A percentile compares a stretch with the other conserved stretches of the same genome.
These are phyloP conservation scores for Aspergillus intermedius DNA, from an alignment of 2,329 filamentous ascomycete genomes.

Conservation along the genomic window DNA sequence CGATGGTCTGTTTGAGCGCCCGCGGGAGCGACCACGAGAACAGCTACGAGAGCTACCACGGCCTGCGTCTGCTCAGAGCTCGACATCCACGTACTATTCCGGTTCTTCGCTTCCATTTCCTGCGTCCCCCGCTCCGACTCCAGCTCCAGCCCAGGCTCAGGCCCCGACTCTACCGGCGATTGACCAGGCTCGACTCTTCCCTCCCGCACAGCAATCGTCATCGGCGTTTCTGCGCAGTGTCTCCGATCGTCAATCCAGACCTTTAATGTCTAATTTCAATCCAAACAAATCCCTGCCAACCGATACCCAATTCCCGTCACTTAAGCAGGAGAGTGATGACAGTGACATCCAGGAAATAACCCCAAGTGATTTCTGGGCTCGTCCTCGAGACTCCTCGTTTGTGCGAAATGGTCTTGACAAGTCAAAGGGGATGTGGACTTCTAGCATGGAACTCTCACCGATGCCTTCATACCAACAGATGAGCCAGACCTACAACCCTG, in stretches of 20 bases:
- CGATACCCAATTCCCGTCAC: constrained; percentile 2
- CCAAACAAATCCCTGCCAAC: not conserved
- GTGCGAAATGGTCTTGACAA: too few relatives aligned
- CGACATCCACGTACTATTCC: constrained; percentile 4
- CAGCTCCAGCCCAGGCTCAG: not conserved
- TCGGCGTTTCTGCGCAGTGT: too few relatives aligned
- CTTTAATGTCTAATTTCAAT: too few relatives aligned
- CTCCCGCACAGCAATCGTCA: too few relatives aligned
- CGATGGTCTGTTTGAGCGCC: constrained; percentile 18
- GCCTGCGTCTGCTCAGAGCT: constrained; percentile 4
- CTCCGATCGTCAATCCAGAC: too few relatives aligned
- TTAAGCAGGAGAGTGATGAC: constrained; percentile 19
- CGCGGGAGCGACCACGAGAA: constrained; percentile 1
- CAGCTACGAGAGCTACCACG: not conserved
- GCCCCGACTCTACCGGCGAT: not conserved
- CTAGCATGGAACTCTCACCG: too few relatives aligned
- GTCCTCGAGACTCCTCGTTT: too few relatives aligned
- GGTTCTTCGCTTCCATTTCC: constrained; percentile 2
- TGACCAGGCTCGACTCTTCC: not conserved
- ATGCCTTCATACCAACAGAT: too few relatives aligned
- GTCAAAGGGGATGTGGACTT: too few relatives aligned
- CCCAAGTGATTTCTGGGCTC: constrained; percentile 12
- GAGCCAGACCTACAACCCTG: too few relatives aligned
- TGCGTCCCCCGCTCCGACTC: not conserved
- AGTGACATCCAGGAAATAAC: constrained; percentile 31